Percentiles rank a stretch among this genome's conserved stretches.
These are phyloP conservation scores for Tilletia caries DNA, from an alignment of 1,284 basidiomycete genomes.

Conservation along the genomic window DNA sequence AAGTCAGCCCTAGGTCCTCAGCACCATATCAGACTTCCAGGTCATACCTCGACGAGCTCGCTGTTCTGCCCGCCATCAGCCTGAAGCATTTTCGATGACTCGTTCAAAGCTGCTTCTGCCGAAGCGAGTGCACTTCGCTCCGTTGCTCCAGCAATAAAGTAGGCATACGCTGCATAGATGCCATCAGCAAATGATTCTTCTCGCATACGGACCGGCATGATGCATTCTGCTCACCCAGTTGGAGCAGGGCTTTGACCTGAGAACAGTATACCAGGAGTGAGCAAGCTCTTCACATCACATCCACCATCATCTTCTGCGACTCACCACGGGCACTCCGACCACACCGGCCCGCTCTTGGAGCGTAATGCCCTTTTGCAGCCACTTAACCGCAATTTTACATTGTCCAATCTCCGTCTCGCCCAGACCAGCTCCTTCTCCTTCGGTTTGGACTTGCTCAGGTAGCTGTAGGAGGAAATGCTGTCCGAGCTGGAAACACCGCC, in stretches of 20 bases:
- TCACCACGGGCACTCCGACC: background rate
- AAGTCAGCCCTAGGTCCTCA: background rate
- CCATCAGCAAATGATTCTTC: too few species aligned
- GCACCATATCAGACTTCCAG: background rate
- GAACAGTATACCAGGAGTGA: too few species aligned
- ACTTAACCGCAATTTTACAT: background rate
- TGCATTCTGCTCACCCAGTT: too few species aligned
- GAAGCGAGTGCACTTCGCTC: background rate
- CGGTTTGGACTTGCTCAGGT: background rate
- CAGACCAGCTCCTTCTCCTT: background rate
- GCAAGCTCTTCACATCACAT: background rate
- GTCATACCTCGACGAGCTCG: background rate
- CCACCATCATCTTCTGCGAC: background rate
- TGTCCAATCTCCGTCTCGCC: background rate
- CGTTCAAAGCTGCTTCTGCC: background rate
- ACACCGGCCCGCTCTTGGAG: constrained; percentile 8
- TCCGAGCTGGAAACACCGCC: constrained; percentile 3
- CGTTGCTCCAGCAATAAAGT: background rate
- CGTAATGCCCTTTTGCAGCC: constrained; percentile 9
- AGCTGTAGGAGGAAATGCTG: background rate
- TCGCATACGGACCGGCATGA: too few species aligned
- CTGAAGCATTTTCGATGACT: background rate
- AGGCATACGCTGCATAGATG: background rate
- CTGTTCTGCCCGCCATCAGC: background rate
- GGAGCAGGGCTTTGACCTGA: too few species aligned